phyloP scores from a whole-genome alignment of 2,329 filamentous ascomycete genomes.

The Cladosporium sp. region DNA sequence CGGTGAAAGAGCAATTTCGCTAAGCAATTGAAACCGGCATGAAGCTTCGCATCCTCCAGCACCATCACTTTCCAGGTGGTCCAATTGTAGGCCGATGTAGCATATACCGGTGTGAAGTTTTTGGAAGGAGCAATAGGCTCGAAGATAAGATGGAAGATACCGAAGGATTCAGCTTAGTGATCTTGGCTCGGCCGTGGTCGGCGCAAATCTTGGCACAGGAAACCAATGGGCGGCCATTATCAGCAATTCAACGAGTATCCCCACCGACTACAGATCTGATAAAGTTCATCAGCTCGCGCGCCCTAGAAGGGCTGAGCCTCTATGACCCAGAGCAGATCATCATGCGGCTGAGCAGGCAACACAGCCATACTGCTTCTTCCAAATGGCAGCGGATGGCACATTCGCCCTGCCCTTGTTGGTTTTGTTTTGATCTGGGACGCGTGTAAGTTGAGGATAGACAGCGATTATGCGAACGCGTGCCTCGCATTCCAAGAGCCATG shows the following conservation, averaged over 20 bases:
- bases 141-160: not conserved
- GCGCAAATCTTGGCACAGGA: not conserved
- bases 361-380: not conserved
- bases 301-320: not conserved
- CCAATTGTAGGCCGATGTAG: not conserved
- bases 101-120: not conserved
- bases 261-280: not conserved
- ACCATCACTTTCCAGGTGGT: no score
- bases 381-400: not conserved
- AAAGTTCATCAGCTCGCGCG: not conserved
- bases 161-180: not conserved
- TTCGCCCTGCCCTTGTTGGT: not conserved
- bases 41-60: no score
- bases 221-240: not conserved
- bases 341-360: not conserved
- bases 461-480: not conserved
- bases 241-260: not conserved
- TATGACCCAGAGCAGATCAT: not conserved
- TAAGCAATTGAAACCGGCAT: no score
- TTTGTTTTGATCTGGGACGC: not conserved
- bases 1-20: no score
- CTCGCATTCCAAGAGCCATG: constrained; percentile 1
- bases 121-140: not conserved
- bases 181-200: not conserved
- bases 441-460: not conserved